These are phyloP conservation scores for Candida sanyaensis DNA, from an alignment of 1,139 yeast species.

Conservation along the genomic window DNA sequence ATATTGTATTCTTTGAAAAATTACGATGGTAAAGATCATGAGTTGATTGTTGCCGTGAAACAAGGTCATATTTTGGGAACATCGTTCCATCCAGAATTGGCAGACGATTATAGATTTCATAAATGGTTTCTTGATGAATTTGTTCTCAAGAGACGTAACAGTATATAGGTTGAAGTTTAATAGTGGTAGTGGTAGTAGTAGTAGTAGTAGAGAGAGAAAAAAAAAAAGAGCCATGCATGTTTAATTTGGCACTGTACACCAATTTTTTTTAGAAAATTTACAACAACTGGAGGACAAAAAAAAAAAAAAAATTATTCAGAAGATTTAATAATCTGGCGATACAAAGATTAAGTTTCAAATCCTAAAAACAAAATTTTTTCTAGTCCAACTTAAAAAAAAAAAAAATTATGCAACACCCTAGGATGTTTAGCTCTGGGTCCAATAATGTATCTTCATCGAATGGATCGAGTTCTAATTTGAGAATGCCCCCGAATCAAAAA, in stretches of 20 bases:
- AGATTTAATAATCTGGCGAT: too few relatives aligned
- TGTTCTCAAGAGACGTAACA: constrained; percentile 25
- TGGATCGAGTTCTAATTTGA: background rate
- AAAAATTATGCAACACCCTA: constrained; percentile 35
- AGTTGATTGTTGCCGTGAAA: constrained; percentile 68
- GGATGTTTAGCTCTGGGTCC: constrained; percentile 20
- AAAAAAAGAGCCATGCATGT: background rate
- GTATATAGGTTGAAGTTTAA: too few relatives aligned
- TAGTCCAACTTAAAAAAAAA: too few relatives aligned
- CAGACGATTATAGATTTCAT: constrained; percentile 69
- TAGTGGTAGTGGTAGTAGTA: background rate
- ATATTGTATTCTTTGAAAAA: constrained; percentile 38
- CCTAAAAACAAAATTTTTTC: too few relatives aligned
- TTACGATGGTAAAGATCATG: constrained; percentile 21
- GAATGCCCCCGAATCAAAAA: constrained; percentile 2
- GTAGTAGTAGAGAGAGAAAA: too few relatives aligned
- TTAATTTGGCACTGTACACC: too few relatives aligned
- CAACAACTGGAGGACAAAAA: background rate
- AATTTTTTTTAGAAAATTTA: too few relatives aligned
- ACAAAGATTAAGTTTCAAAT: background rate
- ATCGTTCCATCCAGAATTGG: constrained; percentile 80
- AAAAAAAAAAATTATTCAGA: constrained; percentile 1
- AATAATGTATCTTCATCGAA: background rate
- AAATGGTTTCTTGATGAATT: constrained; percentile 69
- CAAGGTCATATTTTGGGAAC: constrained; percentile 73